Evolutionary conservation across 2,329 filamentous ascomycete species (phyloP), one percentile per base, ranked within the genome.

Genomic region (Hypomyces rosellus): DNA sequence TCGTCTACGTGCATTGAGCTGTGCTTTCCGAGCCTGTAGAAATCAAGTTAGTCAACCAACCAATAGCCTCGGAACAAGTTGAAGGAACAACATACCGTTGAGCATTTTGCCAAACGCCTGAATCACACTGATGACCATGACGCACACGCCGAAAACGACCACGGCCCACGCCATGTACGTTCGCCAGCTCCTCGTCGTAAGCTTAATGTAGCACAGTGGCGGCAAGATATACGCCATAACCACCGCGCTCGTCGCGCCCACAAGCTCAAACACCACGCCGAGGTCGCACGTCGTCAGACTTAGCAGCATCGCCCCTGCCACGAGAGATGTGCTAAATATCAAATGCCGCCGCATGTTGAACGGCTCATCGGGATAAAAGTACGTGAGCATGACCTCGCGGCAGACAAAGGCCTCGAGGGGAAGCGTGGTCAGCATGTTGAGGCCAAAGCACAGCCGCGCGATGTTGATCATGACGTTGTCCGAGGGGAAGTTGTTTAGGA

Each of bases 401-500:
- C 93, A 99, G 49, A 99, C 93, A 67, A 99, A 99, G 14, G 90
- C 91, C 74, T 99, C 93, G 53, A 99, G 84, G 0, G 93, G 93
- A 34, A 99, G 76, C 2, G 93, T 97, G 13, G 93, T 96, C 61
- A 99, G 82, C 93, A 99, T 99, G 76, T 99, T 99, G 58, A 99
- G 80, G 2, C 93, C 93, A 65, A 99, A 97, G 71, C 89, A 96
- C 46, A 99, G 78, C 48, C 93, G 86, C 18, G 93, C 93, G 52
- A 99, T 78, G 69, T 96, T 97, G 64, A 97, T 90, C 82, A 97
- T 86, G 59, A 85, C 77, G 69, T 96, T 97, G 69, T 95, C 84
- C 16, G 84, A 76, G 2, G 91, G 88, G 64, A 99, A 97, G 72
- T 99, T 99, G 76, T 99, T 99, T 61, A 99, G 83, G 47, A 99